Evolutionary conservation across 2,329 filamentous ascomycete species (phyloP).

Genomic region (Beauveria sp.): DNA sequence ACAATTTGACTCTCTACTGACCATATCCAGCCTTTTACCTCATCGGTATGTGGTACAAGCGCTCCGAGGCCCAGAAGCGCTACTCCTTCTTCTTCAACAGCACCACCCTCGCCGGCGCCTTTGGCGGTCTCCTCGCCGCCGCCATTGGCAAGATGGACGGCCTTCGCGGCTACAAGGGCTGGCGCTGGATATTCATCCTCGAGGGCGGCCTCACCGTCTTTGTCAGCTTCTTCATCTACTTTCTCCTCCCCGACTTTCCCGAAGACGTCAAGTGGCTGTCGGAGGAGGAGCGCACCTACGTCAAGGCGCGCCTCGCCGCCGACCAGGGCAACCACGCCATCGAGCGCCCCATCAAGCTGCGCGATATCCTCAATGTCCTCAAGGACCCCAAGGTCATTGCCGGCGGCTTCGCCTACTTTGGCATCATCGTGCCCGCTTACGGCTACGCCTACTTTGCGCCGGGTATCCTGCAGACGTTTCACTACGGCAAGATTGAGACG

Average conservation of each 20-base stretch:
- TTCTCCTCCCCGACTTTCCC: constrained; percentile 66
- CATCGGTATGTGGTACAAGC: constrained; percentile 83
- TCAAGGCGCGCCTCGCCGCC: constrained; percentile 56
- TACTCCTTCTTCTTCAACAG: constrained; percentile 91
- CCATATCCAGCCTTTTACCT: constrained; percentile 49
- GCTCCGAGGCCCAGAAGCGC: constrained; percentile 80
- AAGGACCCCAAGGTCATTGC: constrained; percentile 68
- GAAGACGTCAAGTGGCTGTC: constrained; percentile 67
- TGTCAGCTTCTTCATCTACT: constrained; percentile 56
- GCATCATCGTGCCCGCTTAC: constrained; percentile 69
- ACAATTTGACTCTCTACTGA: constrained; percentile 28
- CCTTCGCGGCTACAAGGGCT: constrained; percentile 58
- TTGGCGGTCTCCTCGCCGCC: constrained; percentile 76
- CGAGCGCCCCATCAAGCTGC: constrained; percentile 51
- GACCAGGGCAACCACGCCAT: constrained; percentile 62
- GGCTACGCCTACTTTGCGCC: constrained; percentile 73
- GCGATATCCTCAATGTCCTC: constrained; percentile 56
- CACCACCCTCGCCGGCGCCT: constrained; percentile 72
- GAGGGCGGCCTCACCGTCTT: constrained; percentile 60
- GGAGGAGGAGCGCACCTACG: constrained; percentile 59
- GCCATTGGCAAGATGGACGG: constrained; percentile 86
- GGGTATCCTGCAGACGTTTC: constrained; percentile 60
- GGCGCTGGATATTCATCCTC: constrained; percentile 79
- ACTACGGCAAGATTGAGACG: constrained; percentile 51
- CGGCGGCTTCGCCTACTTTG: constrained; percentile 75